These are phyloP conservation scores for Larix sibirica DNA, from an alignment of 83 land plant genomes.

Conservation along the genomic window DNA sequence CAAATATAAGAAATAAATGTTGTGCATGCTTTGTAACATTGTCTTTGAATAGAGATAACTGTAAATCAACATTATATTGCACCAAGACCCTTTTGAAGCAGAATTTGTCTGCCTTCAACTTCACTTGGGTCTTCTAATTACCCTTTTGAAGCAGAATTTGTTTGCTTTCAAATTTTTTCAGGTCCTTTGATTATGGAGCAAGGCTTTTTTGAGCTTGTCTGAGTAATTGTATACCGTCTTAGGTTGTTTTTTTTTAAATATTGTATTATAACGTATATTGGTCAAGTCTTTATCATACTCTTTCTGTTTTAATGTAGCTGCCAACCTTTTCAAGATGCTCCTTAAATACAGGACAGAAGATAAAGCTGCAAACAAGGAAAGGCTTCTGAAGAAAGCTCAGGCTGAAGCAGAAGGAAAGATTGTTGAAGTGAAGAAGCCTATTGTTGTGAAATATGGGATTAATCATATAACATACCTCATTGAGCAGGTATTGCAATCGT, in stretches of 20 bases:
- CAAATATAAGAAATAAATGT: no score
- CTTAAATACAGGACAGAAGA: constrained; percentile 84
- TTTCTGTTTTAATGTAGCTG: constrained; percentile 33
- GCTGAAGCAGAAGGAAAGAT: constrained; percentile 72
- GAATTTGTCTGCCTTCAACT: no score
- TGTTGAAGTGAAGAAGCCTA: constrained; percentile 68
- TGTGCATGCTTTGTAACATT: no score
- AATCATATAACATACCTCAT: constrained; percentile 78
- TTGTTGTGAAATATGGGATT: constrained; percentile 77
- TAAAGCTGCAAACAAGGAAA: constrained; percentile 72
- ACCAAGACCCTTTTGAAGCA: no score
- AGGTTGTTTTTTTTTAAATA: neutral
- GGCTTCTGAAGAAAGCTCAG: constrained; percentile 76
- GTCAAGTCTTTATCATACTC: neutral
- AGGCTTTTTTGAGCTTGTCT: no score
- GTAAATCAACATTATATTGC: no score
- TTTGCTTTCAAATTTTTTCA: no score
- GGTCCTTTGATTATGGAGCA: no score
- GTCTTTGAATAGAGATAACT: no score
- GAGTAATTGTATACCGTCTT: no score
- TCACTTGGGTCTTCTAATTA: no score
- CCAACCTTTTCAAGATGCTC: constrained; percentile 75
- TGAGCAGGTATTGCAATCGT: constrained; percentile 48
- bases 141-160: no score
- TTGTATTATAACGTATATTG: neutral